Percentiles rank a stretch among this genome's conserved stretches.
Conservation (phyloP, 163 green algal species). For the Volvox carteri region DNA sequence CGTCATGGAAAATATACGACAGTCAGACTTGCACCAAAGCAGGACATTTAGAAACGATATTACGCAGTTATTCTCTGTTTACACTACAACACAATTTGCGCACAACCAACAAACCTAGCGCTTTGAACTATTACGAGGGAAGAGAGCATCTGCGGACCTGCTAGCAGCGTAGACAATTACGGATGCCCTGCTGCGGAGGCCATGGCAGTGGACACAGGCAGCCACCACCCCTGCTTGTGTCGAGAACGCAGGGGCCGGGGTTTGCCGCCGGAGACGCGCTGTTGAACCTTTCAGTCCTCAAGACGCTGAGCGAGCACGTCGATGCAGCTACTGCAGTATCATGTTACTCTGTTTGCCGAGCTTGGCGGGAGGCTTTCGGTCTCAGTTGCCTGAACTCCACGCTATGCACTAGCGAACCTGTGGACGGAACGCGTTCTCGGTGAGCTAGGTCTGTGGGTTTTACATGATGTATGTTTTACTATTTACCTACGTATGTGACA, state of each 20-base stretch:
- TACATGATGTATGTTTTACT: not conserved
- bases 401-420: not conserved
- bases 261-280: constrained; percentile 6
- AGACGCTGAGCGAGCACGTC: constrained; percentile 24
- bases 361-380: constrained; percentile 44
- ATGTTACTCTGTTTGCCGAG: constrained; percentile 31
- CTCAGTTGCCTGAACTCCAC: constrained; percentile 5
- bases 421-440: constrained; percentile 12
- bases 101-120: too few relatives aligned
- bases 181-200: constrained; percentile 43
- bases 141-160: too few relatives aligned
- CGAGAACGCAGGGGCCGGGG: not conserved
- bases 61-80: too few relatives aligned
- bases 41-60: too few relatives aligned
- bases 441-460: constrained; percentile 15
- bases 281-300: constrained; percentile 2
- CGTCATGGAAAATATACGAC: not conserved
- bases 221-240: not conserved
- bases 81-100: too few relatives aligned
- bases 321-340: constrained; percentile 24
- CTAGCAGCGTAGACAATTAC: not conserved
- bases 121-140: too few relatives aligned
- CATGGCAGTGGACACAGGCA: constrained; percentile 5
- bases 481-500: too few relatives aligned
- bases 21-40: too few relatives aligned